Percentiles rank a stretch among this genome's conserved stretches.
These are phyloP conservation scores for Sclerotinia minor DNA, from an alignment of 2,329 filamentous ascomycete species.

Conservation along the genomic window DNA sequence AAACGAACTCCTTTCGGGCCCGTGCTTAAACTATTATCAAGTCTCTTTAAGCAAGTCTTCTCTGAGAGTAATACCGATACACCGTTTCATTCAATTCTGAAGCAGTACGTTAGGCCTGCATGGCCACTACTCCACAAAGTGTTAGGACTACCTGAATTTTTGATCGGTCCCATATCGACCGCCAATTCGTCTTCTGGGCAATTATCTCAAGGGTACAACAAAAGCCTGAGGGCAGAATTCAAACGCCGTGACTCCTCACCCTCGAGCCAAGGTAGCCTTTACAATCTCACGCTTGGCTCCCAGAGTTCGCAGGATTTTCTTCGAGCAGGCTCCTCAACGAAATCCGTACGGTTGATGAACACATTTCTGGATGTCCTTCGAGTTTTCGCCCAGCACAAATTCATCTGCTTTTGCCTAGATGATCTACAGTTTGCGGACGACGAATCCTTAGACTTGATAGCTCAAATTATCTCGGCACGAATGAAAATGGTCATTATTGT, in stretches of 20 bases:
- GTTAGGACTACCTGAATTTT: conserved; percentile 68
- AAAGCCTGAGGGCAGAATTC: conserved; percentile 36
- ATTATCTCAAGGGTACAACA: conserved; percentile 38
- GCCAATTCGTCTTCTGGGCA: conserved; percentile 26
- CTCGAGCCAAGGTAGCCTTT: conserved; percentile 32
- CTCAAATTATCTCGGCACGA: conserved; percentile 74
- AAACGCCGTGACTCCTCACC: conserved; percentile 37
- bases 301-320: conserved; percentile 62
- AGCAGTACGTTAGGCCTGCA: conserved; percentile 61
- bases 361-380: conserved; percentile 84
- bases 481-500: conserved; percentile 75
- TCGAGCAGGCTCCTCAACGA: conserved; percentile 57
- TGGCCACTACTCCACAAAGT: conserved; percentile 65
- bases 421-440: conserved; percentile 89
- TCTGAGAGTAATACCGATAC: conserved; percentile 66
- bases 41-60: conserved; percentile 66
- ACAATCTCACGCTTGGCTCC: conserved; percentile 43
- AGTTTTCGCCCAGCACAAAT: conserved; percentile 77
- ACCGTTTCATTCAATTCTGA: conserved; percentile 60
- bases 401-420: conserved; percentile 76
- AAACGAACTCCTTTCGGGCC: conserved; percentile 62
- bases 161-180: conserved; percentile 49
- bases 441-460: conserved; percentile 81
- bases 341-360: conserved; percentile 76
- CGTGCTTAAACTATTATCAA: conserved; percentile 63